Evolutionary conservation across 495 filamentous ascomycete species (phyloP), one percentile per base, ranked within the genome.

Genomic region (Astrocystis sublimbata): DNA sequence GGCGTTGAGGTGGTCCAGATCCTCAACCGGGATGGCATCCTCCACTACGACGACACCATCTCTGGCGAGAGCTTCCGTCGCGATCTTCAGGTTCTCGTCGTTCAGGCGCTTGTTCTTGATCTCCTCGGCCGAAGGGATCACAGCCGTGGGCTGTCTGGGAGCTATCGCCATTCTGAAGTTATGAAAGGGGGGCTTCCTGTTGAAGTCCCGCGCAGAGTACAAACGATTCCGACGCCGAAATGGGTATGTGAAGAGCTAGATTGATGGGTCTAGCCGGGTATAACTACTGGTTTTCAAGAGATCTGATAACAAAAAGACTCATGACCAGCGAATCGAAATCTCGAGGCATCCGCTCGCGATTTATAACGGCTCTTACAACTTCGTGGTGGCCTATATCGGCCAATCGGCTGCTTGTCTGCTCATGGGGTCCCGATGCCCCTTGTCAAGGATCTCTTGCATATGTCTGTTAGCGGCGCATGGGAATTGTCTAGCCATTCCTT

Each of bases 11-110:
- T 66, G 66, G 56, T 83, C 76, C 4, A 85, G 68, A 4, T 74
- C 61, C 1, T 71, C 68, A 56, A 74, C 71, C 13, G 76, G 69
- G 33, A 85, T 72, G 2, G 76, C 76, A 62, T 83, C 74, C 42
- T 81, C 76, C 19, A 86, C 76, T n/a, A 87, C 83, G 50, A 88
- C 81, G 36, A 88, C 78, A 46, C 83, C 86, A 72, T 88, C 83
- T 10, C 69, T 58, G 59, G 83, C 72, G 5, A 86, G 62, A 40
- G 73, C 74, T 15, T 77, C 73, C 12, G 82, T 71, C 64, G 83
- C 84, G 68, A 78, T 73, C 61, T 82, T 78, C 6, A 85, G 62
- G 61, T 83, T 84, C 40, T 73, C 64, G 3, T 71, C 60, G 3
- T 50, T 58, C n/a, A 80, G 68, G 9, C 63, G 54, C 23, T 62